Evolutionary conservation across 257 asterid species (phyloP), one percentile per base, ranked within the genome.

Genomic region (Plantago elongata): DNA sequence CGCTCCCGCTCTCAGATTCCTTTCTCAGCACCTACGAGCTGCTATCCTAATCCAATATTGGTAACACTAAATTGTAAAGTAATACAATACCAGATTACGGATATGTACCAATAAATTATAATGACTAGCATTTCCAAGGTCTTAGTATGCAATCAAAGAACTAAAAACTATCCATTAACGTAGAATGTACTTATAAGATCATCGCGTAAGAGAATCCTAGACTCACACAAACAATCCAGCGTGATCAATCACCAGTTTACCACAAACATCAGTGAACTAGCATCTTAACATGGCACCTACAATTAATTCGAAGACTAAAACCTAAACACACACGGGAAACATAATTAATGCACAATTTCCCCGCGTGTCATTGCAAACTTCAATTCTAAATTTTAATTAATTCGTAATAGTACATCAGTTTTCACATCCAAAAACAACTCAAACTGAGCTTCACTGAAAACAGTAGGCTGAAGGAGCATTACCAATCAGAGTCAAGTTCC

Each of bases 401-500:
- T 47, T 47, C 15, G 7, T 18, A 11, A 3, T 9, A 9, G 14
- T 2, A 22, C 27, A 22, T 12, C 61, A 34, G 16, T 34, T n/a
- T n/a, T 29, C 9, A 57, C 62, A 14, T 16, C 22, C 40, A 22
- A 29, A 8, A 57, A 16, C 16, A 17, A 15, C 14, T 17, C 57
- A 15, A 15, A 42, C 11, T 16, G 37, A 49, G 5, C 14, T 15
- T 2, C 55, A 15, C 45, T 27, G 52, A 48, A 51, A 54, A 17
- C 3, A 16, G 18, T 48, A 27, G 9, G 4, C 16, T 16, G 5
- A 29, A 9, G 16, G 40, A 34, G 4, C 37, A 57, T 13, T 83
- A 92, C 99, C 99, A 70, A 87, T 84, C 66, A 89, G 75, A 37
- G 75, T 83, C 78, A 56, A 75, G 75, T 64, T 60, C n/a, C 72